phyloP scores from a whole-genome alignment of 2,329 filamentous ascomycete species.

The Colletotrichum spaethianum region DNA sequence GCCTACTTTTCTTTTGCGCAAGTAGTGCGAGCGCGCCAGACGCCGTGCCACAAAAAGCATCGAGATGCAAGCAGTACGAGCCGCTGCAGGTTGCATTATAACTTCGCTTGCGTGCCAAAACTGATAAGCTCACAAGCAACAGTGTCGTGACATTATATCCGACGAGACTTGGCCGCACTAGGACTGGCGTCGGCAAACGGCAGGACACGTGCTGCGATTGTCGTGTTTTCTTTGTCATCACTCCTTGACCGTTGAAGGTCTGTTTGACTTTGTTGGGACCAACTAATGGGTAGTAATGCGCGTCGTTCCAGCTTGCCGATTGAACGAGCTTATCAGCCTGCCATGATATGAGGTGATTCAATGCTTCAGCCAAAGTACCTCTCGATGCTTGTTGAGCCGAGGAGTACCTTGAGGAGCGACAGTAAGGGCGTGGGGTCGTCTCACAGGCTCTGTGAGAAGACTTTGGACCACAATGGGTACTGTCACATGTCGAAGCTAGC shows the following conservation, averaged over 20 bases:
- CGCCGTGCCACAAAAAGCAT: neutral
- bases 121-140: neutral
- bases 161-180: neutral
- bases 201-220: conserved; percentile 25
- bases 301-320: conserved; percentile 15
- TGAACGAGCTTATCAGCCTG: neutral
- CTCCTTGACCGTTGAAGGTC: conserved; percentile 13
- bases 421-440: neutral
- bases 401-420: neutral
- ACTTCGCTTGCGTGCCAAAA: neutral
- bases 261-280: conserved; percentile 34
- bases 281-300: neutral
- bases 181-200: conserved; percentile 26
- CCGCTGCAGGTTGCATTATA: neutral
- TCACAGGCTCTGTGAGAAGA: neutral
- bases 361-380: neutral
- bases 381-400: neutral
- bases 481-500: conserved; percentile 40
- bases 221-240: conserved; percentile 25
- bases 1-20: conserved; percentile 12
- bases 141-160: neutral
- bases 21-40: neutral
- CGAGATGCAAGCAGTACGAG: neutral
- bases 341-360: neutral
- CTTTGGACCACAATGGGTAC: conserved; percentile 6